Percentiles rank a stretch among this genome's conserved stretches.
Evolutionary conservation across 352 stramenopile species (phyloP).

Genomic region (Phytophthora uliginosa): DNA sequence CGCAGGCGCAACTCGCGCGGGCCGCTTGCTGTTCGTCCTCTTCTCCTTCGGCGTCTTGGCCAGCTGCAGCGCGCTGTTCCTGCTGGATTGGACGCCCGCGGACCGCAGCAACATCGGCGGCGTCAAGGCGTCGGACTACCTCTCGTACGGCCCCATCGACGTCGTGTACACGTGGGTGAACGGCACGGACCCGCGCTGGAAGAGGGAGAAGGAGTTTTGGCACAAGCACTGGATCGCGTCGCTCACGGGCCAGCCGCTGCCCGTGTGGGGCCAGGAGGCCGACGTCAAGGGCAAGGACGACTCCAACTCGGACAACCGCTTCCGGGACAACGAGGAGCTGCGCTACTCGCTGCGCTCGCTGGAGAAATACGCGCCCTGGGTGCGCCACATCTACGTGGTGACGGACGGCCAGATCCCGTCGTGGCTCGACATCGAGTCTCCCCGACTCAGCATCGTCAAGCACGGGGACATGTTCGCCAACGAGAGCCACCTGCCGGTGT

Average conservation of each 20-base stretch:
- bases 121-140: constrained; percentile 58
- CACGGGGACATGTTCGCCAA: constrained; percentile 94
- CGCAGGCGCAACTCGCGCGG: not conserved
- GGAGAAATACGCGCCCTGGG: constrained; percentile 96
- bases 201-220: constrained; percentile 90
- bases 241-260: constrained; percentile 80
- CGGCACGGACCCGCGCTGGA: constrained; percentile 94
- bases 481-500: constrained; percentile 91
- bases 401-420: constrained; percentile 96
- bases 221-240: constrained; percentile 91
- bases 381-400: constrained; percentile 95
- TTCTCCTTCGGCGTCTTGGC: constrained; percentile 22
- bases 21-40: not conserved
- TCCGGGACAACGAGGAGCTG: constrained; percentile 96
- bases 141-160: constrained; percentile 92
- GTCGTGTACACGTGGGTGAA: constrained; percentile 98
- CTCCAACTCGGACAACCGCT: constrained; percentile 91
- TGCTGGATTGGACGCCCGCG: constrained; percentile 22
- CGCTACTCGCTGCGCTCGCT: constrained; percentile 94
- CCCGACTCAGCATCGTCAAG: constrained; percentile 88
- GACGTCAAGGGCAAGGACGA: constrained; percentile 73
- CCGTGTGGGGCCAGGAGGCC: constrained; percentile 56
- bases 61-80: constrained; percentile 18
- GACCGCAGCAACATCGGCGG: constrained; percentile 75
- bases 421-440: constrained; percentile 92